Conservation (phyloP, 805 yeast species). For the Ogataea kodamae region DNA sequence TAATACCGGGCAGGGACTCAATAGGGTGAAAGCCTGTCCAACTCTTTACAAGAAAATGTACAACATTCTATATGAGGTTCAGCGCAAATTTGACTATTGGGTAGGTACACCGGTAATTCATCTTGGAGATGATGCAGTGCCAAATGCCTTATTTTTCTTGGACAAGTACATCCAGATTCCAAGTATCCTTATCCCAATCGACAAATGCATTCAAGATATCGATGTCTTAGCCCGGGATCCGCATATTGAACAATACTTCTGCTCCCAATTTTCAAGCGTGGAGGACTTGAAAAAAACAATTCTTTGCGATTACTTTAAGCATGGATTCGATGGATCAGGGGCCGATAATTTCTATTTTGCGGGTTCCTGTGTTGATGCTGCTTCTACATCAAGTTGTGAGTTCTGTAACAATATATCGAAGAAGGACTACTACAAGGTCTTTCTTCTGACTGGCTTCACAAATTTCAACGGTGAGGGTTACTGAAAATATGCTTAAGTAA, state of each 20-base stretch:
- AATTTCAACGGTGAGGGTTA: constrained; percentile 79
- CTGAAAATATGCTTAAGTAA: constrained; percentile 21
- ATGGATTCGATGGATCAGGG: constrained; percentile 75
- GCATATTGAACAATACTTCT: constrained; percentile 46
- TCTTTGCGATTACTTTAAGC: constrained; percentile 50
- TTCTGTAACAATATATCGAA: constrained; percentile 70
- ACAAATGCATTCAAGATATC: constrained; percentile 51
- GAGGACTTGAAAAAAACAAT: constrained; percentile 49
- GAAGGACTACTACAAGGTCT: constrained; percentile 58
- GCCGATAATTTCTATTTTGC: constrained; percentile 82
- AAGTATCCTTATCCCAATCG: constrained; percentile 69
- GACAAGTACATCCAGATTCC: constrained; percentile 83
- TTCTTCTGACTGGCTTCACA: constrained; percentile 64
- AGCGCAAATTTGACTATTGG: constrained; percentile 61
- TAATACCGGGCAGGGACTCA: constrained; percentile 80
- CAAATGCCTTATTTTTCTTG: constrained; percentile 73
- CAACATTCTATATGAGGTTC: constrained; percentile 61
- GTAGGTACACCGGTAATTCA: constrained; percentile 80
- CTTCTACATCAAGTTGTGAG: constrained; percentile 79
- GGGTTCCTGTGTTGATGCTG: constrained; percentile 81
- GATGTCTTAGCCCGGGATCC: constrained; percentile 50
- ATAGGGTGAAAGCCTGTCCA: constrained; percentile 74
- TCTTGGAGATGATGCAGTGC: constrained; percentile 80
- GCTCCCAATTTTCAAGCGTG: constrained; percentile 53
- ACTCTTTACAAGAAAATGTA: constrained; percentile 67